Conservation (phyloP, 495 filamentous ascomycete species). For the Neurospora sp. region DNA sequence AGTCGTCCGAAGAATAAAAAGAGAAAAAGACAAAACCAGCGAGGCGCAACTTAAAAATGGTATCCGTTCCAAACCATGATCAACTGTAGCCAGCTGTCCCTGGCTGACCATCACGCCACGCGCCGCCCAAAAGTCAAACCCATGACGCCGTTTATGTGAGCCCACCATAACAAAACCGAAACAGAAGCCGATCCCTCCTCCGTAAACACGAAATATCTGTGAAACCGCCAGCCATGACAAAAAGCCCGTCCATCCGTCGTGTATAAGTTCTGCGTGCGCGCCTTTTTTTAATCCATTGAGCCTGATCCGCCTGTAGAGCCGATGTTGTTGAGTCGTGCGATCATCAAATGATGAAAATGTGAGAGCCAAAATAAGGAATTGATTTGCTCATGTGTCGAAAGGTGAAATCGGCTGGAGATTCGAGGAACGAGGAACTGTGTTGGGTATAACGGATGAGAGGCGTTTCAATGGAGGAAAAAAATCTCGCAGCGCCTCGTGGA, state of each 20-base stretch:
- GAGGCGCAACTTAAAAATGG: background rate
- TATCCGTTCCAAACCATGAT: background rate
- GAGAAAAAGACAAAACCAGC: background rate
- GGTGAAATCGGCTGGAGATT: background rate
- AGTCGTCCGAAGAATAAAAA: background rate
- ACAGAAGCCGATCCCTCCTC: background rate
- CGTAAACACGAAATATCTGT: background rate
- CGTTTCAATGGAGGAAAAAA: background rate
- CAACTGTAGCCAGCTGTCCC: background rate
- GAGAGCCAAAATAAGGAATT: background rate
- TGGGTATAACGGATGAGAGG: background rate
- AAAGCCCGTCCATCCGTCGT: background rate
- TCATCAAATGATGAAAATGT: background rate
- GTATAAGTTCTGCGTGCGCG: background rate
- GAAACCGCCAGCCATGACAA: background rate
- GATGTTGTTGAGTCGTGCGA: background rate
- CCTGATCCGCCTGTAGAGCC: background rate
- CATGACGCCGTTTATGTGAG: background rate
- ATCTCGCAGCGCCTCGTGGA: background rate
- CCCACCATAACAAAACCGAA: background rate
- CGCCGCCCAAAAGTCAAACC: background rate
- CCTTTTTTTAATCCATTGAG: background rate
- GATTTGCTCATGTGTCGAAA: background rate
- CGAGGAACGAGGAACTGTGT: background rate
- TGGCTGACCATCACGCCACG: background rate